Percentiles rank a stretch among this genome's conserved stretches.
Evolutionary conservation across 2,329 filamentous ascomycete genomes (phyloP).

Genomic region (Cladosporium sp.): DNA sequence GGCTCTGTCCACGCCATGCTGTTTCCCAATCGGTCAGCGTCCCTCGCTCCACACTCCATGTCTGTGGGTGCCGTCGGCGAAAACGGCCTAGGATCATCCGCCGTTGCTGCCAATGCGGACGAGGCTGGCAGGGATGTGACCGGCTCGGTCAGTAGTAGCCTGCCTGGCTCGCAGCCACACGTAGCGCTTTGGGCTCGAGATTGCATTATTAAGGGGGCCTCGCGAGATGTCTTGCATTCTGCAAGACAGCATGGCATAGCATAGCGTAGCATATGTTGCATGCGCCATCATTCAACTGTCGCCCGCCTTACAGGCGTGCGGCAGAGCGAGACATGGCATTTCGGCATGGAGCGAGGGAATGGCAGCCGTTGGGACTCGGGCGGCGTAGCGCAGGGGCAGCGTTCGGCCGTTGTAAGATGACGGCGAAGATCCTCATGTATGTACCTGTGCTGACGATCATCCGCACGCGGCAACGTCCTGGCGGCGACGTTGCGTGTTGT

Average conservation of each 20-base stretch:
- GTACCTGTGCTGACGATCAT: constrained; percentile 28
- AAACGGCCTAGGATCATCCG: constrained; percentile 3
- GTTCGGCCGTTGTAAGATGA: constrained; percentile 23
- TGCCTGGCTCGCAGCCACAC: background rate
- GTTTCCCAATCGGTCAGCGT: constrained; percentile 7
- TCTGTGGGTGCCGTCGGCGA: constrained; percentile 2
- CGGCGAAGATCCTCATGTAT: constrained; percentile 24
- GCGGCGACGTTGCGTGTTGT: background rate
- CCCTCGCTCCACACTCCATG: constrained; percentile 9
- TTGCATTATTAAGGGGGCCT: too few species aligned
- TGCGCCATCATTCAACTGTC: constrained; percentile 10
- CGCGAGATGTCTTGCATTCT: constrained; percentile 11
- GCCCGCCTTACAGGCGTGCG: constrained; percentile 2
- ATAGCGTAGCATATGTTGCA: too few species aligned
- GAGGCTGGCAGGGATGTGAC: constrained; percentile 6
- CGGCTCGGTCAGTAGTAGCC: background rate
- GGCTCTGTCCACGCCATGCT: background rate
- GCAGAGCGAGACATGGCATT: constrained; percentile 6
- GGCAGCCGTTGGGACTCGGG: constrained; percentile 3
- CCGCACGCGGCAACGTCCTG: constrained; percentile 17
- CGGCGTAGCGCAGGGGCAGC: constrained; percentile 11
- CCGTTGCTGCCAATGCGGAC: constrained; percentile 8
- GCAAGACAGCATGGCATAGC: constrained; percentile 7
- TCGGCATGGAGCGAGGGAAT: background rate
- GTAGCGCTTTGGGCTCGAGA: background rate